Evolutionary conservation across 2,329 filamentous ascomycete species (phyloP), one percentile per base, ranked within the genome.

Genomic region (Sordariomycetes sp.): DNA sequence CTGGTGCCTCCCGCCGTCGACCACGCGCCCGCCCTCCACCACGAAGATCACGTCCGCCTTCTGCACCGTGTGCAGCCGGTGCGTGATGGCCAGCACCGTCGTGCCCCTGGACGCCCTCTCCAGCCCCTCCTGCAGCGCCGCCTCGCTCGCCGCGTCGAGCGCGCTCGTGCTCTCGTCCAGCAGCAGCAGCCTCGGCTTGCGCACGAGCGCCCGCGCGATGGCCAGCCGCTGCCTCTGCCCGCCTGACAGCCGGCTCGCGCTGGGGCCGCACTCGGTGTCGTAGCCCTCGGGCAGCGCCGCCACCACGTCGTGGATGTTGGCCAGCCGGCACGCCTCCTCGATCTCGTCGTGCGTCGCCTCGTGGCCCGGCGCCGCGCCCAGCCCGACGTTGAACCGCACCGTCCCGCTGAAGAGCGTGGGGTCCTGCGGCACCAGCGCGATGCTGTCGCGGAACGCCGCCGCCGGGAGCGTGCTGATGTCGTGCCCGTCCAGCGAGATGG

Each of bases 91-190:
- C 62, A 84, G 74, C 18, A 83, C 79, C 0, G 80, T 84, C 53
- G 80, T 79, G 58, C 69, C 78, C 54, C 73, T 73, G 2, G 76
- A 75, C 0, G 76, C 81, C 60, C 71, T 75, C 69, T 88, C 83
- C 51, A 90, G 22, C n/a, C 83, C 86, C 28, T 86, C 78, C 58
- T 89, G 81, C 25, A 95, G 78, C 11, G 85, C 71, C 6, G 76
- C 74, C 55, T 89, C 87, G 55, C 81, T 87, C 65, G 86, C 85
- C 0, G 82, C 81, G 65, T 95, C 90, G 2, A 96, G 76, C 3
- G 87, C 87, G 50, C 84, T 88, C 0, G 90, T 95, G 34, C 88
- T 88, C 74, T 95, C 90, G 65, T 96, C 90, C 0, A 95, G 76
- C 46, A 96, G 80, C 20, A 95, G 71, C 1, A 95, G 76, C 53